Conservation (phyloP, 257 asterid species). For the Capsicum pubescens region DNA sequence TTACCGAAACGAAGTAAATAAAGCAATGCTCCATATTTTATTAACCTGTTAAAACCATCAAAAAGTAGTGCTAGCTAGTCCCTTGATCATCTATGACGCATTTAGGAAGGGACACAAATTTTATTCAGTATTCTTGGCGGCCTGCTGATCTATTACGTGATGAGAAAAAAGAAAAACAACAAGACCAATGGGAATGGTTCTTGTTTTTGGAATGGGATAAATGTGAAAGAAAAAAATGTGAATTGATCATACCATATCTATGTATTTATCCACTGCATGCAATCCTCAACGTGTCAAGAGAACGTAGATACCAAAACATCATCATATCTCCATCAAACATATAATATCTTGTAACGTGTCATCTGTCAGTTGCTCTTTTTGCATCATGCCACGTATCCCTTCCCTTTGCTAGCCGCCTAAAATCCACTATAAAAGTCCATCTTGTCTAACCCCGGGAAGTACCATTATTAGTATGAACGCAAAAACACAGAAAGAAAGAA, state of each 20-base stretch:
- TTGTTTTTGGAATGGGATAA: not conserved
- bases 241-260: not conserved
- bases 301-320: not conserved
- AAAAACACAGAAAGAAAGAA: not conserved
- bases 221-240: not conserved
- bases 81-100: too few relatives aligned
- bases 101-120: too few relatives aligned
- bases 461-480: not conserved
- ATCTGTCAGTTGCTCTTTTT: conserved; percentile 8
- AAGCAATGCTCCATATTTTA: too few relatives aligned
- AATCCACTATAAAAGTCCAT: not conserved
- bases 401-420: not conserved
- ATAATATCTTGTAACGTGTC: not conserved
- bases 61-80: too few relatives aligned
- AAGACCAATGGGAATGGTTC: not conserved
- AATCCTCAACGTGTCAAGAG: conserved; percentile 6
- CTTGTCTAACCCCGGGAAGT: not conserved
- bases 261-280: not conserved
- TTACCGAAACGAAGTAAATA: too few relatives aligned
- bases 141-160: not conserved
- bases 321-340: not conserved
- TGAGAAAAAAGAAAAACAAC: not conserved
- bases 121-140: not conserved
- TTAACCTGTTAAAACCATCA: too few relatives aligned
- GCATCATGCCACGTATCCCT: not conserved